A percentile compares a stretch with the other conserved stretches of the same genome.
Conservation (phyloP, 2,329 filamentous ascomycete species). For the Diaporthe sp. region DNA sequence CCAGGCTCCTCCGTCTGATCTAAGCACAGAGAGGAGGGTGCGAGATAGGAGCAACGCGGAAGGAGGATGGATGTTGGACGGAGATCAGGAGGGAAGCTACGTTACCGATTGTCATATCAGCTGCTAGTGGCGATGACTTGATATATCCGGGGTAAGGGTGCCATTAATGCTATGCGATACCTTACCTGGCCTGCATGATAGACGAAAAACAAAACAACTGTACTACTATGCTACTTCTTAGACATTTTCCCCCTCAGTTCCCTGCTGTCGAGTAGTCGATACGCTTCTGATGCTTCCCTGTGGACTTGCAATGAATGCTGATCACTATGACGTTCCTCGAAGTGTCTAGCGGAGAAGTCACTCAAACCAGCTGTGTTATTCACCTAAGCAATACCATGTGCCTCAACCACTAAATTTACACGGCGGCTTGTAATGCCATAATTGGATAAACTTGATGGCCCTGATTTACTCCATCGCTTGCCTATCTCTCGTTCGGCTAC, state of each 20-base stretch:
- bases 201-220: constrained; percentile 31
- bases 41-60: too few relatives aligned
- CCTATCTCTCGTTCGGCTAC: too few relatives aligned
- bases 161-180: constrained; percentile 27
- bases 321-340: background rate
- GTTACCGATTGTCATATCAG: constrained; percentile 26
- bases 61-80: too few relatives aligned
- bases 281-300: too few relatives aligned
- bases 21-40: background rate
- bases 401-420: background rate
- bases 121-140: constrained; percentile 31
- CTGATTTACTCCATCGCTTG: too few relatives aligned
- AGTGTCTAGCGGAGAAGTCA: background rate
- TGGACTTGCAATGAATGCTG: background rate
- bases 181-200: constrained; percentile 30
- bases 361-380: background rate
- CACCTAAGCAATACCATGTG: too few relatives aligned
- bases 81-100: background rate
- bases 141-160: constrained; percentile 26
- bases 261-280: fast-evolving
- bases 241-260: background rate
- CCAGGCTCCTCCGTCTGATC: constrained; percentile 83
- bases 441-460: too few relatives aligned
- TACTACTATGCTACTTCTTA: constrained; percentile 32
- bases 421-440: too few relatives aligned